Evolutionary conservation across 371 early-diverging fungal species (phyloP), one percentile per base, ranked within the genome.

Genomic region (Mortierella sp.): DNA sequence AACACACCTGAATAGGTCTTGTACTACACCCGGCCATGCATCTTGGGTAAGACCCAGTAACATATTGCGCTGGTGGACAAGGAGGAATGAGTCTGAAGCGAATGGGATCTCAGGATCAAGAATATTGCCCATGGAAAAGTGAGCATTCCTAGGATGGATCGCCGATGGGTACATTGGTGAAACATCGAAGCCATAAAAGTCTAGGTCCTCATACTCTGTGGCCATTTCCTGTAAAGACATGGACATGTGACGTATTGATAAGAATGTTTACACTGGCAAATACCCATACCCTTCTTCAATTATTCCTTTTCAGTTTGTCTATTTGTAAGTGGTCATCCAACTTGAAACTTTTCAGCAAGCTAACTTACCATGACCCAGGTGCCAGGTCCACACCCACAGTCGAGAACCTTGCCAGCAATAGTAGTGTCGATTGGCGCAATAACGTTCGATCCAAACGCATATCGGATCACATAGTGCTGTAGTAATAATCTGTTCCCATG

Each of bases 131-230:
- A 86, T 75, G 0, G 74, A 69, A 61, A 90, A 90, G 45, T 87
- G 83, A 0, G 88, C 84, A 58, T 90, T 90, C 59, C 63, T 69
- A 9, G 90, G 90, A 45, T 89, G 88, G 60, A 88, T 90, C 2
- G 87, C 70, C 2, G 80, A 79, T 2, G 90, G 90, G 63, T 87
- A 90, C 84, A 87, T 83, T n/a, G 88, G 79, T 9, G 83, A 83
- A 40, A 87, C 63, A 76, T 90, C 90, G 13, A 90, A 76, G 6
- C 90, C 90, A 57, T 86, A 83, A 66, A 88, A 81, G 1, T 81
- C 82, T 0, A 81, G 55, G 33, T 81, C 64, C 13, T 75, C 69
- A 48, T 66, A 67, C 24, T 81, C 82, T 32, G 82, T 76, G 2
- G 82, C 76, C 82, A 81, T 75, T 69, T 81, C 82, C 82, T 81